Base-by-base conservation (phyloP, 768 basidiomycete genomes). In the Boletus rufocinnamomeus region DNA sequence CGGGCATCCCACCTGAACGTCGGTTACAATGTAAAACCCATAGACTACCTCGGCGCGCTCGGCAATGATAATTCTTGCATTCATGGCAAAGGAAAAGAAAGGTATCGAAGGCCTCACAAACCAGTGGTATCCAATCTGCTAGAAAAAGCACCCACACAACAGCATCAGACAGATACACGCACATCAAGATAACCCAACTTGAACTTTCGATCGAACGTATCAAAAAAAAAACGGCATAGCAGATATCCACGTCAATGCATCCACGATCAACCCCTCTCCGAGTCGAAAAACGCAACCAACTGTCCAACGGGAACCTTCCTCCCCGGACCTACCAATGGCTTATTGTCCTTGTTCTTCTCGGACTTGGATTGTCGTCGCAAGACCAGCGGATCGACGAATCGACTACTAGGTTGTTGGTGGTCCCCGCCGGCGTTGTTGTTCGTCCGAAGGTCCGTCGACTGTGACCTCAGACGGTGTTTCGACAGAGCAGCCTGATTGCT, bases 221-320 rank as follows among this genome's bases (percentile, higher is more conserved):
- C 28, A 35, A 49, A 49, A 23, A 35, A 34, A 13, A 35, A 37
- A 37, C 7, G 10, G 40, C 45, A 30, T 30, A 30, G 28, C 34
- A 21, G 13, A 38, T 21, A 51, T 19, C 4, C 21, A 21, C 23
- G 6, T 11, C 35, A 21, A 56, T 21, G 27, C 21, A 21, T 57
- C 54, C 50, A 49, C 41, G 47, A 25, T 57, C 41, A 44, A 10
- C 38, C 19, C 61, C 53, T 69, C 50, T 74, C 73, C 25, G 72
- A 70, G 35, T 93, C 89, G 65, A 94, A 94, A 73, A 89, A 93
- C n/a, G 90, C 90, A 16, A 92, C 89, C 44, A 94, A 73, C 66
- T 93, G 82, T 11, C 85, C 88, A 43, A 93, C 81, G 1, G 88
- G 84, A 16, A 89, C 82, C 75, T 91, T 92, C 53, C 78, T 84